Percentiles rank a stretch among this genome's conserved stretches.
Evolutionary conservation across 768 basidiomycete genomes (phyloP).

Genomic region (Russula sp.): DNA sequence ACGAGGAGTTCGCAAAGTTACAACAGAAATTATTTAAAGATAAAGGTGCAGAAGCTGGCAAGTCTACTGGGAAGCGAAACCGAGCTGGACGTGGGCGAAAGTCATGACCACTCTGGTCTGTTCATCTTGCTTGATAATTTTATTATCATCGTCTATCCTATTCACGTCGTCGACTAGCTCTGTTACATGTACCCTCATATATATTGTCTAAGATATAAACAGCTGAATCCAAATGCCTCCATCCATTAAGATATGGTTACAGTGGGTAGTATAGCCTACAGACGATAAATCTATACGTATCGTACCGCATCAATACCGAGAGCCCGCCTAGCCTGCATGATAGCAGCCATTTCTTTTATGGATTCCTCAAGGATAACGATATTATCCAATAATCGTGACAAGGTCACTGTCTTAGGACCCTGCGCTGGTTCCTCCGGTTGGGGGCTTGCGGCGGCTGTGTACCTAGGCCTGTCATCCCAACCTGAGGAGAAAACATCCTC

Average conservation of each 20-base stretch:
- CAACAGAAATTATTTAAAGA: slow-evolving; percentile 56
- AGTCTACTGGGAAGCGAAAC: slow-evolving; percentile 22
- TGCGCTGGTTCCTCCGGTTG: slow-evolving; percentile 36
- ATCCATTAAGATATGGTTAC: not conserved
- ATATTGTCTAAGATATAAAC: slow-evolving; percentile 11
- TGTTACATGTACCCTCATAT: slow-evolving; percentile 15
- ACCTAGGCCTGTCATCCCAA: slow-evolving; percentile 43
- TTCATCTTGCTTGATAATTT: not conserved
- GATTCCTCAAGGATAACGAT: slow-evolving; percentile 93
- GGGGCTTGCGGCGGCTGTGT: slow-evolving; percentile 25
- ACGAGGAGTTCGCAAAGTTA: slow-evolving; percentile 60
- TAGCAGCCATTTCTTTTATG: slow-evolving; percentile 87
- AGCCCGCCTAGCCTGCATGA: slow-evolving; percentile 78
- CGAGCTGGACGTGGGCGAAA: slow-evolving; percentile 21
- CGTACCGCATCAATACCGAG: slow-evolving; percentile 81
- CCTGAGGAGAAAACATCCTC: slow-evolving; percentile 66
- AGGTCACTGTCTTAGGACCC: slow-evolving; percentile 51
- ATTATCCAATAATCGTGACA: slow-evolving; percentile 87
- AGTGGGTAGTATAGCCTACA: not conserved
- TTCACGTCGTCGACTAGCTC: not conserved
- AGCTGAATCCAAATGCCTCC: slow-evolving; percentile 3
- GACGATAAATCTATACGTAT: slow-evolving; percentile 50
- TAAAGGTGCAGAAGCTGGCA: slow-evolving; percentile 32
- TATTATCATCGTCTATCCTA: not conserved
- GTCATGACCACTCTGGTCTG: not conserved